Base-by-base conservation (phyloP, 371 early-diverging fungal species). In the Enterospora canceri region DNA sequence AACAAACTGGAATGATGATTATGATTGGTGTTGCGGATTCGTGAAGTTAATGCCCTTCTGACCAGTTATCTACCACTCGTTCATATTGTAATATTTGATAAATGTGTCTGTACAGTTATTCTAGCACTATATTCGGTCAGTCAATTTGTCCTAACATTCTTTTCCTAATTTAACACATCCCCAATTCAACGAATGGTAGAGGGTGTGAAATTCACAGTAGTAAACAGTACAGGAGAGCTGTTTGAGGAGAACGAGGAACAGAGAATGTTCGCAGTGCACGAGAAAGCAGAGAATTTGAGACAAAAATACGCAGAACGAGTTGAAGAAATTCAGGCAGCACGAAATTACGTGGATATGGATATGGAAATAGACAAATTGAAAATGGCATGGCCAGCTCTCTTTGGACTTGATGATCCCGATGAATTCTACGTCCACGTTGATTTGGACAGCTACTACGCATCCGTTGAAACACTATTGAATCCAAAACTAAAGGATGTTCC, bases 371-470 rank as follows among this genome's bases (percentile, higher is more conserved):
- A 46, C 1, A 24, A 55, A 12, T 35, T 68, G 24, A 21, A 12
- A 5, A 35, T 23, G 21, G 40, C 47, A 49, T 71, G 58, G 72
- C 71, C 71, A 16, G 67, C 61, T 0, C 23, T 72, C 0, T 72
- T 66, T 63, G 62, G 29, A 23, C 8, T 40, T 12, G 2, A 2
- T 1, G 8, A 0, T 30, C 51, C 67, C 8, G 2, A 46, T 33
- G 30, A 47, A 2, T 55, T 72, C 16, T 72, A 57, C 40, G 33
- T 61, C 1, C 91, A 92, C 73, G 77, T 90, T 21, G 93, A 91
- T 71, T 86, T 92, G 76, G 93, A 92, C 78, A 88, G 89, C 70
- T 92, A 90, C 70, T 91, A 91, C 75, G 89, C 85, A 24, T 86
- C 89, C 0, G 88, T 87, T 0, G 86, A 88, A 0, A 73, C 88